A percentile compares a stretch with the other conserved stretches of the same genome.
These are phyloP conservation scores for Artemisia annua DNA, from an alignment of 129 eudicot species.

Conservation along the genomic window DNA sequence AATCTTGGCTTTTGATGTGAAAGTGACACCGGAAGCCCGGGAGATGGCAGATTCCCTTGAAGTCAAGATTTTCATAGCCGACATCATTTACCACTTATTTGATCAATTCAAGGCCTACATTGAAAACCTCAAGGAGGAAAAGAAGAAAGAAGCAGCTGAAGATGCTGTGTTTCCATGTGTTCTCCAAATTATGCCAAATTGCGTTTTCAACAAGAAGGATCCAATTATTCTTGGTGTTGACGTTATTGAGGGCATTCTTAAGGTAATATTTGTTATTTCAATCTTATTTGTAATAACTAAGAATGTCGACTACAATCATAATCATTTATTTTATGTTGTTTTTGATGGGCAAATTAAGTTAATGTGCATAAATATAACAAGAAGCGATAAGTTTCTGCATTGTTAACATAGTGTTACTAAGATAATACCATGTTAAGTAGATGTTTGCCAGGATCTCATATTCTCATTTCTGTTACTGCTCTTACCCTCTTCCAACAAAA, in stretches of 20 bases:
- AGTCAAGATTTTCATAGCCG: constrained; percentile 77
- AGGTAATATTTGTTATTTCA: constrained; percentile 44
- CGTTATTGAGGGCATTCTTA: constrained; percentile 78
- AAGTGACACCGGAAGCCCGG: constrained; percentile 87
- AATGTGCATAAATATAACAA: too few species aligned
- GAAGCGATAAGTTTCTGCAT: too few species aligned
- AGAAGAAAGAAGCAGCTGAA: constrained; percentile 84
- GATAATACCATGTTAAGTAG: too few species aligned
- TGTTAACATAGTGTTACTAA: too few species aligned
- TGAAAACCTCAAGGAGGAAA: constrained; percentile 88
- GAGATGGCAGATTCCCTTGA: constrained; percentile 86
- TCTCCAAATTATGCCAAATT: constrained; percentile 74
- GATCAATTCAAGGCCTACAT: constrained; percentile 95
- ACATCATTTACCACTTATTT: constrained; percentile 78
- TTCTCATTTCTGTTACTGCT: too few species aligned
- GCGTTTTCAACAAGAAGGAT: constrained; percentile 88
- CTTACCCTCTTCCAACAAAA: too few species aligned
- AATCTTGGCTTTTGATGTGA: constrained; percentile 91
- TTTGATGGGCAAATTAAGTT: neutral
- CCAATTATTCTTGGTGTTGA: constrained; percentile 94
- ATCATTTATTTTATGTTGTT: neutral
- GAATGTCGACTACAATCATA: neutral
- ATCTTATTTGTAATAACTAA: neutral
- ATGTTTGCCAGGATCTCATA: too few species aligned
- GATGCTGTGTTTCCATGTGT: constrained; percentile 95